Conservation (phyloP, 108 stramenopile genomes). For the Fragilariopsis cylindrus region DNA sequence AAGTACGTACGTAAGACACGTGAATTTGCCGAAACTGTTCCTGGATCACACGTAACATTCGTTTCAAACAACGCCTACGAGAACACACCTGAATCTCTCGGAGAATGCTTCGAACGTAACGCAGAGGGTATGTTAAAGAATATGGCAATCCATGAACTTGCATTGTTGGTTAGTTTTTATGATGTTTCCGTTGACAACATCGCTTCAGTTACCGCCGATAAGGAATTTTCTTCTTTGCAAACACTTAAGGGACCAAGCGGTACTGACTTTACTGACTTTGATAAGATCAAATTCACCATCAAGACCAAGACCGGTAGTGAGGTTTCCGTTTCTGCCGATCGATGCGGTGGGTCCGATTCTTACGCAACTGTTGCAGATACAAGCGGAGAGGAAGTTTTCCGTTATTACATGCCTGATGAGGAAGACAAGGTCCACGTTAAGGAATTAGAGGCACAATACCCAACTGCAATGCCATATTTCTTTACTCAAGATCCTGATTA, state of each 20-base stretch:
- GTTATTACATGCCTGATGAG: conserved; percentile 89
- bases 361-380: conserved; percentile 81
- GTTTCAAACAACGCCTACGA: conserved; percentile 92
- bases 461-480: conserved; percentile 92
- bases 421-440: conserved; percentile 79
- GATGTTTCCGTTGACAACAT: conserved; percentile 90
- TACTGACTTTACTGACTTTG: conserved; percentile 85
- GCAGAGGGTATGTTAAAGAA: conserved; percentile 94
- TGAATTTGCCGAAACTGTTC: conserved; percentile 71
- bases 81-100: conserved; percentile 82
- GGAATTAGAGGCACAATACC: conserved; percentile 67
- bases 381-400: conserved; percentile 79
- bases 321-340: conserved; percentile 83
- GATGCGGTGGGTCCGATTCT: conserved; percentile 83
- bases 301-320: conserved; percentile 90
- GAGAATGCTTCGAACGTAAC: conserved; percentile 94
- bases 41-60: conserved; percentile 83
- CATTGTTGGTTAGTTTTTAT: conserved; percentile 86
- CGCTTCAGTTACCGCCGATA: conserved; percentile 73
- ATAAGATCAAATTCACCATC: conserved; percentile 93
- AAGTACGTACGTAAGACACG: conserved; percentile 89
- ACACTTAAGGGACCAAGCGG: conserved; percentile 79
- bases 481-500: conserved; percentile 91
- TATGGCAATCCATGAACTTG: conserved; percentile 94
- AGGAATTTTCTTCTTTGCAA: conserved; percentile 84